Base-by-base conservation (phyloP, 352 stramenopile genomes). In the Blastocystis sp. region DNA sequence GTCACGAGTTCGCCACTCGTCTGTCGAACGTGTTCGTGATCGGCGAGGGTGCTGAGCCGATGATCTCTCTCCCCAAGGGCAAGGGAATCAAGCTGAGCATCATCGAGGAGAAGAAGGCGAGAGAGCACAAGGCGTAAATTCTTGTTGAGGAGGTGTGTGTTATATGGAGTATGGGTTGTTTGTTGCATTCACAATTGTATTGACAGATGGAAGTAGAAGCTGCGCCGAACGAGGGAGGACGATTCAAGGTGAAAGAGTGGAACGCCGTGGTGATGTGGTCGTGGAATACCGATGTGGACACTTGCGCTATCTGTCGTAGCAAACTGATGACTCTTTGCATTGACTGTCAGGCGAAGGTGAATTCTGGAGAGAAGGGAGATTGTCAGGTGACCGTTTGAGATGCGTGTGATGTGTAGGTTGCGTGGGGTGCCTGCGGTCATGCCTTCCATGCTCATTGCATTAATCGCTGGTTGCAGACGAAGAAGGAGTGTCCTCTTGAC, bases 321-420 rank as follows among this genome's bases (percentile, higher is more conserved):
- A 84, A 84, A 84, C 9, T 84, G 73, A 84, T 84, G 73, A 73
- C 54, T n/a, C 34, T 73, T 42, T 84, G 73, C 46, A 73, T 84
- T 0, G 73, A 84, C 27, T 84, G 73, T 42, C 73, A 84, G 44
- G 54, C 73, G 24, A 84, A 84, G 46, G 73, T 69, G 40, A 84
- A 69, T 84, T 84, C 54, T 24, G 73, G 59, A 49, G 59, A 84
- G 54, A 73, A 84, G 42, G 73, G 73, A 71, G 73, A 84, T 14
- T 78, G 67, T 24, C 56, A 78, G 3, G 67, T 78, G 0, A 1
- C 36, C 40, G 7, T 61, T 36, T n/a, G 18, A 27, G 57, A 29
- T n/a, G 16, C 16, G 29, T 8, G 29, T 84, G 6, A 48, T 48
- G 9, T 51, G 4, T 56, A 84, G 59, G 59, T 84, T 84, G 73